Conservation (phyloP, 495 filamentous ascomycete genomes). For the Poronia punctata region DNA sequence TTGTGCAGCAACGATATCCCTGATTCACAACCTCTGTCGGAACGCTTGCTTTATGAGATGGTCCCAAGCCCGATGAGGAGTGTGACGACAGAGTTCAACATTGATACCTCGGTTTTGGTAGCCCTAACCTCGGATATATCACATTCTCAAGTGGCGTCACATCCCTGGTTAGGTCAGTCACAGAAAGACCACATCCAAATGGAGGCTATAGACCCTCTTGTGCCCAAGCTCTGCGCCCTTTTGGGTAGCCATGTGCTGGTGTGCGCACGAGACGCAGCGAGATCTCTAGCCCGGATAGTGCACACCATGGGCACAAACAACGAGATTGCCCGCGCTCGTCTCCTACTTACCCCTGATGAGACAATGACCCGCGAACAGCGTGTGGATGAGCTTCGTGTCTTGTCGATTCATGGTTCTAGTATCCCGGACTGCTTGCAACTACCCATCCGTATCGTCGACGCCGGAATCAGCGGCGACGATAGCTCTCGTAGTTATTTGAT, state of each 20-base stretch:
- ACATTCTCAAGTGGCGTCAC: conserved; percentile 21
- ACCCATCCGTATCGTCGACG: conserved; percentile 19
- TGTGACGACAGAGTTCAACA: conserved; percentile 28
- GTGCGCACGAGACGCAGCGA: conserved; percentile 29
- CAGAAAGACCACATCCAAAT: conserved; percentile 24
- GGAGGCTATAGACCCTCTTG: conserved; percentile 26
- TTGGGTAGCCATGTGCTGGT: conserved; percentile 26
- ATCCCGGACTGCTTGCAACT: conserved; percentile 22
- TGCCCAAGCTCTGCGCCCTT: conserved; percentile 26
- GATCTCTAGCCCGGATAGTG: conserved; percentile 31
- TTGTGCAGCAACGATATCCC: conserved; percentile 15
- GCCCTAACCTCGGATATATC: conserved; percentile 38
- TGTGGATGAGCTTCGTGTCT: conserved; percentile 14
- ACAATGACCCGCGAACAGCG: conserved; percentile 15
- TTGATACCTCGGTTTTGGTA: conserved; percentile 37
- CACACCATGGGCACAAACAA: conserved; percentile 28
- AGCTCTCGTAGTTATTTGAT: conserved; percentile 7
- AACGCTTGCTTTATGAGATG: conserved; percentile 41
- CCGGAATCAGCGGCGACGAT: conserved; percentile 5
- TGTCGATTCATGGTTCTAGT: conserved; percentile 20
- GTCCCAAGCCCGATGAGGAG: conserved; percentile 27
- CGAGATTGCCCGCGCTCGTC: conserved; percentile 28
- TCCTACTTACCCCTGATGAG: conserved; percentile 22
- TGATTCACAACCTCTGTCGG: conserved; percentile 27
- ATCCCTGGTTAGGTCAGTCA: conserved; percentile 31